Evolutionary conservation across 352 stramenopile species (phyloP).

Genomic region (Phytophthora meadii): DNA sequence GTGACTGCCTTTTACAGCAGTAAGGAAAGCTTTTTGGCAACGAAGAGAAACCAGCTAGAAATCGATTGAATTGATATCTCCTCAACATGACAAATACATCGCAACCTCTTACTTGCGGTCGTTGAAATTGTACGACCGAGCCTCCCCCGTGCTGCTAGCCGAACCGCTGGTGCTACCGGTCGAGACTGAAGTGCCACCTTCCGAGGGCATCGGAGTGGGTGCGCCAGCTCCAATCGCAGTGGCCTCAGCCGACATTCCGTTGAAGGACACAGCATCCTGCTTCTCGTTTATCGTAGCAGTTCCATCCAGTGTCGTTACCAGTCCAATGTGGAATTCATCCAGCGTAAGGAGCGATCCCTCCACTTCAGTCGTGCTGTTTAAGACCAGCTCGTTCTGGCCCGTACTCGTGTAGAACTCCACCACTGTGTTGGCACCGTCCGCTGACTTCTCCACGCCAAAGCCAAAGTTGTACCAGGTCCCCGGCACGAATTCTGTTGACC

Average conservation of each 20-base stretch:
- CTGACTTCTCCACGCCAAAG: slow-evolving; percentile 44
- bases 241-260: slow-evolving; percentile 43
- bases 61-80: too few species aligned
- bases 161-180: neutral
- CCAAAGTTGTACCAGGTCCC: slow-evolving; percentile 70
- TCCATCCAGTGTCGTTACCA: slow-evolving; percentile 35
- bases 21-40: too few species aligned
- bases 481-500: slow-evolving; percentile 46
- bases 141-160: neutral
- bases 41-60: too few species aligned
- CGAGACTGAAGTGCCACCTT: neutral
- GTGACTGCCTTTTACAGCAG: neutral
- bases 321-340: slow-evolving; percentile 51
- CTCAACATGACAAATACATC: too few species aligned
- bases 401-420: slow-evolving; percentile 58
- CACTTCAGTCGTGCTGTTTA: slow-evolving; percentile 33
- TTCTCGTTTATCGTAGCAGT: slow-evolving; percentile 32
- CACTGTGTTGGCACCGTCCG: slow-evolving; percentile 24
- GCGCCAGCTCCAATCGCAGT: slow-evolving; percentile 6
- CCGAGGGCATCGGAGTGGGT: slow-evolving; percentile 13
- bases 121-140: slow-evolving; percentile 11
- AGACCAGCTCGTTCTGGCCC: slow-evolving; percentile 35
- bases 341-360: slow-evolving; percentile 20
- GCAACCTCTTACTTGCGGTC: slow-evolving; percentile 3
- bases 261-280: slow-evolving; percentile 51